Evolutionary conservation across 2,329 filamentous ascomycete species (phyloP).

Genomic region (Xylariomycetidae sp.): DNA sequence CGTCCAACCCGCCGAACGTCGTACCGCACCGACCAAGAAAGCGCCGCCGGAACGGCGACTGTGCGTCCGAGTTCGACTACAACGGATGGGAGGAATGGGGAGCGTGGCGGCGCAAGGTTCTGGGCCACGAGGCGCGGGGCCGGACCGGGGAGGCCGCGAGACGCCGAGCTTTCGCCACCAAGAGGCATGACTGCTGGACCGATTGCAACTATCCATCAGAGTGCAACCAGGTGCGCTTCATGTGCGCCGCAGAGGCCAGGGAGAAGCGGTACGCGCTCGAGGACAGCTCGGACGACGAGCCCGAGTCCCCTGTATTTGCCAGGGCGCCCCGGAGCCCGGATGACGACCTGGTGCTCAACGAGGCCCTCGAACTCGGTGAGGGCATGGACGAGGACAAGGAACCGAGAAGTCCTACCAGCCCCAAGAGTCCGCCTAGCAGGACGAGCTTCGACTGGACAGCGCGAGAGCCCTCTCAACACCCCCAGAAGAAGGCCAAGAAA

Average conservation of each 20-base stretch:
- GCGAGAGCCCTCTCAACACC: too few relatives aligned
- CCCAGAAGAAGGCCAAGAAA: too few relatives aligned
- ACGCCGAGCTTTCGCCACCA: constrained; percentile 15
- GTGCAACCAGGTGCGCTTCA: constrained; percentile 34
- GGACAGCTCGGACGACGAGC: constrained; percentile 23
- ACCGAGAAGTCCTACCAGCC: constrained; percentile 8
- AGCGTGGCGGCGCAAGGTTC: constrained; percentile 24
- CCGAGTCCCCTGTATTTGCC: constrained; percentile 6
- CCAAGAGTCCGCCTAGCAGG: constrained; percentile 15
- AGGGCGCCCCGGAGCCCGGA: constrained; percentile 6
- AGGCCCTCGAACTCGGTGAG: constrained; percentile 8
- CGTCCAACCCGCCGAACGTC: constrained; percentile 4
- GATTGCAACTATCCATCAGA: constrained; percentile 38
- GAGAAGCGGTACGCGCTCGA: constrained; percentile 15
- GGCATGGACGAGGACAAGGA: constrained; percentile 1
- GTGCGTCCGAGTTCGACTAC: constrained; percentile 25
- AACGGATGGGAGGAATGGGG: constrained; percentile 25
- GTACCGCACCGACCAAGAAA: constrained; percentile 5
- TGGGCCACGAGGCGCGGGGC: constrained; percentile 12
- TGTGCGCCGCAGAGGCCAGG: constrained; percentile 40
- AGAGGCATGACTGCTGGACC: constrained; percentile 17
- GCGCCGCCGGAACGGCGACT: constrained; percentile 11
- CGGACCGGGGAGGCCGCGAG: constrained; percentile 25
- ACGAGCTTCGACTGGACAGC: too few relatives aligned
- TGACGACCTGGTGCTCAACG: constrained; percentile 13